Percentiles rank a stretch among this genome's conserved stretches.
Evolutionary conservation across 179 eudicot genomes (phyloP).

Genomic region (Camellia oleifera): DNA sequence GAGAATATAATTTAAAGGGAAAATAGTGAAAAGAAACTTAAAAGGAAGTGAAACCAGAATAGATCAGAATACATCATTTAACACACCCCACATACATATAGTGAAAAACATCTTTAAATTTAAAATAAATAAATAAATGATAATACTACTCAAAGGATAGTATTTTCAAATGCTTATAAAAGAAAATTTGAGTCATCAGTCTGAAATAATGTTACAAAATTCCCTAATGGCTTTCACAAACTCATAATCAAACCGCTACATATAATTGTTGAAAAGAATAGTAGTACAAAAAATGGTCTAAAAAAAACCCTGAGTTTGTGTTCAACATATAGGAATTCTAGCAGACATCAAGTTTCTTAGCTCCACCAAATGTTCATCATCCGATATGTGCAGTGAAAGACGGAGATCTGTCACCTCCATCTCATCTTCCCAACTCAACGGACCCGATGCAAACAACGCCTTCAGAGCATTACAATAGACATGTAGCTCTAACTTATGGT

Average conservation of each 20-base stretch:
- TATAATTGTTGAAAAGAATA: not conserved
- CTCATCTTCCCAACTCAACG: conserved; percentile 83
- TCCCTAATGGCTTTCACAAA: no score
- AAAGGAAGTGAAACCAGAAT: no score
- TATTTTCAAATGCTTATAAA: no score
- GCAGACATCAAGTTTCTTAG: conserved; percentile 44
- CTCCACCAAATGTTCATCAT: conserved; percentile 74
- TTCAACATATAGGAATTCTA: conserved; percentile 18
- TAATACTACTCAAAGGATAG: no score
- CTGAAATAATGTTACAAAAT: no score
- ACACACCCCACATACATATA: no score
- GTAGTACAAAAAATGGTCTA: not conserved
- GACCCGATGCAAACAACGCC: conserved; percentile 65
- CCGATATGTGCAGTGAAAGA: conserved; percentile 57
- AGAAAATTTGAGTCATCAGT: no score
- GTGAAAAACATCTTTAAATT: no score
- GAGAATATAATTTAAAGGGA: no score
- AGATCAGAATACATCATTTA: no score
- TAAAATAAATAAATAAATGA: no score
- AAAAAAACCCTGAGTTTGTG: not conserved
- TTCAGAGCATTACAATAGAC: conserved; percentile 58
- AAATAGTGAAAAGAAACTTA: no score
- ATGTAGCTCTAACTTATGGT: conserved; percentile 72
- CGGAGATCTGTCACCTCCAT: conserved; percentile 61
- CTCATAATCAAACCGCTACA: not conserved